Evolutionary conservation across 495 filamentous ascomycete genomes (phyloP), one percentile per base, ranked within the genome.

Genomic region (Annulohypoxylon stygium): DNA sequence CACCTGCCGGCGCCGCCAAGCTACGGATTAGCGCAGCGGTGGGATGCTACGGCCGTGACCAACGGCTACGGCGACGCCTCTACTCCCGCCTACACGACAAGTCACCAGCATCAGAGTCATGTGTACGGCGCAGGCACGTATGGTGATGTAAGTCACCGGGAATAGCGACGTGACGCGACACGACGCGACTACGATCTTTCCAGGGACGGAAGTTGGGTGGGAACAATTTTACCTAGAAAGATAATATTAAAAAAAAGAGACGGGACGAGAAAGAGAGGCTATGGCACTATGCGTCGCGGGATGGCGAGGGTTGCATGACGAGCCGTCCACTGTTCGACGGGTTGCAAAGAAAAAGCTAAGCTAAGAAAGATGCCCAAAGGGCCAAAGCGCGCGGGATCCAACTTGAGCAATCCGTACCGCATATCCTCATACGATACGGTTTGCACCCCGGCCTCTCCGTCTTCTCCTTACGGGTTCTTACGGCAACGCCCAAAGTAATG

Each of bases 51-150:
- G 74, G 79, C 63, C 20, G 76, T 50, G 69, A 79, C 60, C 2
- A 76, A 78, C 16, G 77, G 78, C 8, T 78, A 80, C 37, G 82
- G 83, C 79, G 84, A 86, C 18, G 61, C 72, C 37, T 79, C 84
- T 58, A 72, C 79, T 23, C 78, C 83, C 6, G 69, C 71, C 65
- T 85, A 84, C 23, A 23, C 79, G 8, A 58, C 72, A 7, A 70
- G 72, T 39, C 72, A 75, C 68, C 69, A 81, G 53, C 82, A 81
- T 45, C 76, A 78, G 18, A 70, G 76, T 61, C 79, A 81, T 72
- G 81, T 83, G 57, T 86, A 84, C 55, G 80, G 81, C 34, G 67
- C 76, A 39, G 75, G 79, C 41, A 67, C 78, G 6, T 86, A 85
- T 65, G 80, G 79, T 45, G 81, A 82, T 30, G 80, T 82, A 39